Conservation (phyloP, 352 stramenopile genomes). For the Blastocystis sp. region DNA sequence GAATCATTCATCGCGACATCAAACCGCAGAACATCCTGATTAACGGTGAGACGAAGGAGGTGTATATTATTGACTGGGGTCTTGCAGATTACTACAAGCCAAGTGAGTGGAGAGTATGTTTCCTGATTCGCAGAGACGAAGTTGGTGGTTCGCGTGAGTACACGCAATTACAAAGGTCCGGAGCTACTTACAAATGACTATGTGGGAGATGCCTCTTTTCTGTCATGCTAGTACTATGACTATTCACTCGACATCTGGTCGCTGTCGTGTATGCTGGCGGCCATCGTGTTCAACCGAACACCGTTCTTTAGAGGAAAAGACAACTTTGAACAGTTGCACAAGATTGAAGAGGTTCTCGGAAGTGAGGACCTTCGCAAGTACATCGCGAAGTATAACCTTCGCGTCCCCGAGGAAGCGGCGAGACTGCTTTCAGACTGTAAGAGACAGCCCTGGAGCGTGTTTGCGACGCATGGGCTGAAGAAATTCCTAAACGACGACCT, state of each 20-base stretch:
- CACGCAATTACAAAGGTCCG: conserved; percentile 95
- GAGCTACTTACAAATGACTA: conserved; percentile 72
- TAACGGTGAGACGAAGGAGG: conserved; percentile 88
- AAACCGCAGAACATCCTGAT: conserved; percentile 99
- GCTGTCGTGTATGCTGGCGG: conserved; percentile 89
- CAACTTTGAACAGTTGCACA: conserved; percentile 97
- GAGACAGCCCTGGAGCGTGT: conserved; percentile 96
- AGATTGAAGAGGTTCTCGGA: conserved; percentile 90
- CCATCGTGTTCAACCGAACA: conserved; percentile 91
- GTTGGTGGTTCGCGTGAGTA: conserved; percentile 87
- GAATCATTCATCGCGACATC: conserved; percentile 98
- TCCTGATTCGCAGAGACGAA: not conserved
- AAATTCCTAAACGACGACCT: conserved; percentile 85
- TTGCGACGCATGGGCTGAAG: conserved; percentile 90
- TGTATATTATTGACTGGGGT: conserved; percentile 96
- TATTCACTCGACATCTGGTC: conserved; percentile 98
- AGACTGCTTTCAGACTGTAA: conserved; percentile 85
- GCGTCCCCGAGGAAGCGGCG: conserved; percentile 94
- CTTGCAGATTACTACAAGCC: conserved; percentile 97
- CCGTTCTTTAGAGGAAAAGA: conserved; percentile 97
- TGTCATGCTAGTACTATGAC: conserved; percentile 97
- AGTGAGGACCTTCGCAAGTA: conserved; percentile 96
- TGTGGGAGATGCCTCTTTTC: conserved; percentile 55
- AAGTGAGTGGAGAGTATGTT: conserved; percentile 14
- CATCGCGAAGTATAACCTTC: conserved; percentile 92